These are phyloP conservation scores for Phaseolus lunatus DNA, from an alignment of 306 rosid species.

Conservation along the genomic window DNA sequence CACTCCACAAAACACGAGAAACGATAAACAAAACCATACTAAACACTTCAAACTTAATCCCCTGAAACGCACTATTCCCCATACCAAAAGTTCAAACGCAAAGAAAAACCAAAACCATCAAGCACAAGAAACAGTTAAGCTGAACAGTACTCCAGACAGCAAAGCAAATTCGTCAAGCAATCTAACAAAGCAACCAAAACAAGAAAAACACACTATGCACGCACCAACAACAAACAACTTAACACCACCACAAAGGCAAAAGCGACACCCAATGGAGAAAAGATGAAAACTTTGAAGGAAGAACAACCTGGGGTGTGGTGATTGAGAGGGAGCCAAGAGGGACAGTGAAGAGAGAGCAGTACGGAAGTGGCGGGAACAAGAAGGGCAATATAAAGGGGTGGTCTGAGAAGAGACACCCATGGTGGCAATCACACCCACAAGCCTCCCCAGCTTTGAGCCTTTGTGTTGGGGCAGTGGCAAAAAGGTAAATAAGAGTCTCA, in stretches of 20 bases:
- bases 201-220: background rate
- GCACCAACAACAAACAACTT: background rate
- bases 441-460: slow-evolving; percentile 64
- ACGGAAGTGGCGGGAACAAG: slow-evolving; percentile 52
- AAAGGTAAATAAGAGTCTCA: background rate
- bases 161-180: slow-evolving; percentile 20
- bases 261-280: slow-evolving; percentile 15
- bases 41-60: slow-evolving; percentile 4
- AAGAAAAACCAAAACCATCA: slow-evolving; percentile 9
- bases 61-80: background rate
- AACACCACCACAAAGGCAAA: slow-evolving; percentile 15
- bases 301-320: slow-evolving; percentile 59
- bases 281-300: slow-evolving; percentile 5
- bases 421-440: slow-evolving; percentile 57
- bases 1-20: background rate
- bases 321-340: slow-evolving; percentile 53
- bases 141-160: background rate
- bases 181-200: slow-evolving; percentile 15
- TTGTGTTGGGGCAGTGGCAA: background rate
- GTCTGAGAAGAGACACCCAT: slow-evolving; percentile 71
- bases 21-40: background rate
- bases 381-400: slow-evolving; percentile 61
- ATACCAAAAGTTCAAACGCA: background rate
- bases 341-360: slow-evolving; percentile 57
- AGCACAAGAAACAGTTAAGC: slow-evolving; percentile 15